Base-by-base conservation (phyloP, 2,329 filamentous ascomycete genomes). In the Paradendryphiella salina region DNA sequence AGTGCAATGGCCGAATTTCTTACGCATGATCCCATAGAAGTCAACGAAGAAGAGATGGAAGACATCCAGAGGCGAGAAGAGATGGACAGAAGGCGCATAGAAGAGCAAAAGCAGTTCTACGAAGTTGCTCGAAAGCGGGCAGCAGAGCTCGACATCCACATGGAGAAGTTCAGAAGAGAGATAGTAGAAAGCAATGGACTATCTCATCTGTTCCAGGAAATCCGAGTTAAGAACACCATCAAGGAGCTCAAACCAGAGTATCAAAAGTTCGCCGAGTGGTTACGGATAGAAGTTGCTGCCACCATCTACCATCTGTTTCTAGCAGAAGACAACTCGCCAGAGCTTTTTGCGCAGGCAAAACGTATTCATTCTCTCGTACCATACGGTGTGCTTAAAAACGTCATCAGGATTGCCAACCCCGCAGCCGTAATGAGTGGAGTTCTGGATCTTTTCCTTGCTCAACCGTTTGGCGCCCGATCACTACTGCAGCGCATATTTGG, bases 251-350 rank as follows among this genome's bases (percentile, higher is more conserved):
- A 90, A 67, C 87, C 95, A 9, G 92, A 97, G 71, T 97, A 97
- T 73, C 89, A 94, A 67, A 99, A 97, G 72, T 97, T 99, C 70
- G 93, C 93, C 14, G 94, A 99, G 73, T 99, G 94, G 94, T 79
- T 97, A 42, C 87, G 94, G 32, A 99, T 99, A 66, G 94, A 99
- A 76, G 87, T 99, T 40, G 94, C 94, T 18, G 94, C 94, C 33
- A 96, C 94, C 17, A 85, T 97, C 52, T 99, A 99, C 70, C 94
- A 99, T 72, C 80, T 99, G 28, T 99, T 99, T 80, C 81, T 99
- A 36, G 94, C 94, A 5, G 94, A 99, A 72, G 94, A 99, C 75
- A 99, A 99, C 73, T 96, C 93, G 0, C 92, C 94, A 0, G 94
- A 99, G 69, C 76, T 99, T 23, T 97, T 97, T 72, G 90, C 91